Base-by-base conservation (phyloP, 306 rosid genomes). In the Dalbergia oliveri region DNA sequence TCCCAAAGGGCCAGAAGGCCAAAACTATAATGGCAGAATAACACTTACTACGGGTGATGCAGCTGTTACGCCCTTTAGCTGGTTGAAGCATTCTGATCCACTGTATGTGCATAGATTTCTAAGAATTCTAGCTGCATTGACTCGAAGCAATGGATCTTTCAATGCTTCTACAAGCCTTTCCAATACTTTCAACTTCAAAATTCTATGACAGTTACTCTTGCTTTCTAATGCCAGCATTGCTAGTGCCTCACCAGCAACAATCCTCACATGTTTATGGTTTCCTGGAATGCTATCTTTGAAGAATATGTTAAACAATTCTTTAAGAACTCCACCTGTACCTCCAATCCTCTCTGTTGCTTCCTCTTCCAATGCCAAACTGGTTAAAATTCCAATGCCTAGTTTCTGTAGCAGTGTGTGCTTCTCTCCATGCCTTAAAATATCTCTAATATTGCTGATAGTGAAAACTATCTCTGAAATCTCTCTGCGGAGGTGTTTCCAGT, bases 201-300 rank as follows among this genome's bases (percentile, higher is more conserved):
- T 83, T 7, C 94, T 74, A 68, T 86, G 70, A 60, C 97, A 93
- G 57, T 93, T 93, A 44, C 81, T 87, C 82, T 76, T 77, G 84
- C 94, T 93, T 69, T 91, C 98, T 49, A 90, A 71, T 54, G 86
- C 93, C 74, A 91, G 89, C 91, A 90, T 87, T 18, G 98, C 90
- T 19, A 93, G 85, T 35, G 98, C 98, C 87, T 93, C 97, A 66
- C 98, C 98, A 14, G 98, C 97, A 15, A 88, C 89, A 34, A 33
- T 82, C 34, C 85, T 80, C 8, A 83, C 86, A 16, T 34, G 64
- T 26, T 78, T 71, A 44, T 86, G 84, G 26, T 51, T 78, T 83
- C 86, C 87, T 3, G 72, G 67, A 71, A 70, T 56, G 50, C 33
- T 83, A 49, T 80, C 64, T 13, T 79, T 81, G 61, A 91, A 88